A percentile compares a stretch with the other conserved stretches of the same genome.
Conservation (phyloP, 371 early-diverging fungal genomes). For the Paramicrosporidium saccamoebae region DNA sequence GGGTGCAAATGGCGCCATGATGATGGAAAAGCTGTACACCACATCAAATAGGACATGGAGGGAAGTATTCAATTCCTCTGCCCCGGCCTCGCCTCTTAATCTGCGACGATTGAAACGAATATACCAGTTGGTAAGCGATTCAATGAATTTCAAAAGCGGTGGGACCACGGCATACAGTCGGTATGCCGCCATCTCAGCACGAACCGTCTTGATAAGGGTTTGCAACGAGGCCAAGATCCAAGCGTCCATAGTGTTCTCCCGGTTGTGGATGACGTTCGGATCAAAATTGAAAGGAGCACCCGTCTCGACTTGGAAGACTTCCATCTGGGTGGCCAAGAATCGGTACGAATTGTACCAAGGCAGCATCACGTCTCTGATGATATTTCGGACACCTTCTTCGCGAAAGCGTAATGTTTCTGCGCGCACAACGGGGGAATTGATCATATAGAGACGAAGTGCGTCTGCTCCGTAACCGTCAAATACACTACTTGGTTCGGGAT, state of each 20-base stretch:
- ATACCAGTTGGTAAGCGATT: slow-evolving; percentile 97
- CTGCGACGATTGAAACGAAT: slow-evolving; percentile 95
- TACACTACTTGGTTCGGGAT: slow-evolving; percentile 77
- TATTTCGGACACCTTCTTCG: slow-evolving; percentile 93
- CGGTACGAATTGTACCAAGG: slow-evolving; percentile 97
- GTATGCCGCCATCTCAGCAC: slow-evolving; percentile 77
- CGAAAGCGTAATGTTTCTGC: slow-evolving; percentile 90
- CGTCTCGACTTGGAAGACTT: slow-evolving; percentile 55
- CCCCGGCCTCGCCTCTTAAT: slow-evolving; percentile 73
- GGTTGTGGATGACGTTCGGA: slow-evolving; percentile 19
- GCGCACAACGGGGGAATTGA: slow-evolving; percentile 96
- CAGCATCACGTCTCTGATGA: slow-evolving; percentile 76
- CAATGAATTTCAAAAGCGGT: slow-evolving; percentile 60
- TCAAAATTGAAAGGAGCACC: slow-evolving; percentile 38
- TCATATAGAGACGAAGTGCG: slow-evolving; percentile 80
- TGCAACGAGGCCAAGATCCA: slow-evolving; percentile 90
- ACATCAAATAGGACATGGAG: slow-evolving; percentile 80
- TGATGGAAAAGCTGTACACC: slow-evolving; percentile 51
- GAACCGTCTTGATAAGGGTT: slow-evolving; percentile 55
- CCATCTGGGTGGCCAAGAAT: slow-evolving; percentile 76
- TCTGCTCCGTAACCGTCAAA: slow-evolving; percentile 91
- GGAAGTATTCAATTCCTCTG: slow-evolving; percentile 43
- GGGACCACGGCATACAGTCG: slow-evolving; percentile 87
- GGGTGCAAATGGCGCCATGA: slow-evolving; percentile 97
- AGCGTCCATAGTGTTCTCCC: slow-evolving; percentile 75